Evolutionary conservation across 2,329 filamentous ascomycete species (phyloP), one percentile per base, ranked within the genome.

Genomic region (Penicillium fuscoglaucum): DNA sequence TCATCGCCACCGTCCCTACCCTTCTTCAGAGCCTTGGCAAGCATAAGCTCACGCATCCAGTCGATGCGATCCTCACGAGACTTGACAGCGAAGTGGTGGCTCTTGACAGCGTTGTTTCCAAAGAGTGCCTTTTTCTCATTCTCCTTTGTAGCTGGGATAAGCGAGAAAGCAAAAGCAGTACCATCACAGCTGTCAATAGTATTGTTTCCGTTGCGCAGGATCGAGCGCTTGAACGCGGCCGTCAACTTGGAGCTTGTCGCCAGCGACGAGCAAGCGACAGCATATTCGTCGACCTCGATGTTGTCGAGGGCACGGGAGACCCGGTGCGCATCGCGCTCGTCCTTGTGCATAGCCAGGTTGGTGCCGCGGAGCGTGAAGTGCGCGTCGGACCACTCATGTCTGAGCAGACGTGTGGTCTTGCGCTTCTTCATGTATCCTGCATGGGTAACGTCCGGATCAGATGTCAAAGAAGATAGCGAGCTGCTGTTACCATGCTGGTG

Each of bases 211-310:
- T 91, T 17, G 91, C 90, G 44, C 33, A 78, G 62, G 9, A 81
- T 70, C n/a, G 80, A 79, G 47, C 80, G 80, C 67, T 87, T 96
- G 80, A 98, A 91, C 50, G 91, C 92, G 8, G 91, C 90, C 60
- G 87, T 88, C 68, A 98, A 84, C 79, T 96, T 97, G 68, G 87
- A 90, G 62, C 82, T 86, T 2, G 88, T 88, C 0, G 89, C 87
- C 1, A 91, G 78, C 40, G 86, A 88, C 4, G 89, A 91, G 82
- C 92, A 96, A 0, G 70, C 70, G 1, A 63, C 61, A 9, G 64
- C 60, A 39, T 65, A 66, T 21, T 65, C 62, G 31, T 66, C 64
- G 0, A 64, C 55, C 46, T 73, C 70, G 39, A 72, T 67, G n/a
- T 60, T 57, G 40, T 73, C 70, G 0, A 76, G 49, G 0, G 72